A percentile compares a stretch with the other conserved stretches of the same genome.
Evolutionary conservation across 208 protist species (phyloP).

Genomic region (Strigomonas culicis): DNA sequence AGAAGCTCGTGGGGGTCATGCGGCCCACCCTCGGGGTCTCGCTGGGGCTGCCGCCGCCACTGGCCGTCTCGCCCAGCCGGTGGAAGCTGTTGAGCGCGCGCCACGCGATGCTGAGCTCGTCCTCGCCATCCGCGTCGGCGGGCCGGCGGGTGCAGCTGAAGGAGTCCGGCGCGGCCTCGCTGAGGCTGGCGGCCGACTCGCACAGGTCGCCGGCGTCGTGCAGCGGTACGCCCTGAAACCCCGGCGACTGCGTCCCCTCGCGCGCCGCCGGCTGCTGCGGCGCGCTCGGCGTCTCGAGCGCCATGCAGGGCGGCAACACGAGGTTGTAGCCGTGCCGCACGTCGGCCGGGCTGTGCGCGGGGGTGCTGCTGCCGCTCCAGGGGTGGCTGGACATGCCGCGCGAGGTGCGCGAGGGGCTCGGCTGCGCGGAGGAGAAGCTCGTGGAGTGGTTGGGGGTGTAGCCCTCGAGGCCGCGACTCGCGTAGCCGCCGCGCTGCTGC

Average conservation of each 20-base stretch:
- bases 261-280: not conserved
- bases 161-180: constrained; percentile 3
- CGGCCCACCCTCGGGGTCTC: too few relatives aligned
- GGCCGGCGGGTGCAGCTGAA: constrained; percentile 2
- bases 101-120: not conserved
- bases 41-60: too few relatives aligned
- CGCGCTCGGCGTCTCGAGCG: not conserved
- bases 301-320: not conserved
- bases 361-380: not conserved
- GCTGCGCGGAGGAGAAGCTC: not conserved
- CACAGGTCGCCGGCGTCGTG: not conserved
- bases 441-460: too few relatives aligned
- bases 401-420: not conserved
- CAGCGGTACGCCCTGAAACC: not conserved
- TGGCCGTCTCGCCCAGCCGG: not conserved
- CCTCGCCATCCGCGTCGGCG: not conserved
- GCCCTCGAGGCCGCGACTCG: too few relatives aligned
- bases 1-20: not conserved
- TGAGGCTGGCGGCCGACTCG: constrained; percentile 1
- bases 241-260: not conserved
- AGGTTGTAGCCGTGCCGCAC: not conserved
- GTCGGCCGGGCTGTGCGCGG: not conserved
- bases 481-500: not conserved
- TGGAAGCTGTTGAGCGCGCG: too few relatives aligned
- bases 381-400: not conserved